These are phyloP conservation scores for Cytauxzoon felis DNA, from an alignment of 169 alveolate genomes.

Conservation along the genomic window DNA sequence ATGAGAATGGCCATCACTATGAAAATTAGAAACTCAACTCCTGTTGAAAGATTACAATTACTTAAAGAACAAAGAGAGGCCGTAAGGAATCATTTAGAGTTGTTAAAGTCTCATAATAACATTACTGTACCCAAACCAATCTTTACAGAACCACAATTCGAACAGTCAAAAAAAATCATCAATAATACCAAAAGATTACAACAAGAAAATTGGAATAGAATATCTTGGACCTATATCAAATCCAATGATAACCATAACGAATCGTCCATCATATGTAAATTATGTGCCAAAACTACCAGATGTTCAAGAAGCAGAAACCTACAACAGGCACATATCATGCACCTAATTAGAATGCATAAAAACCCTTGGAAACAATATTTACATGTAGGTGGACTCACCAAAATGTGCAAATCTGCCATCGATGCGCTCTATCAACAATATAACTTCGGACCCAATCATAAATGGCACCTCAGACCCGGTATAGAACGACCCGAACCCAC, in stretches of 20 bases:
- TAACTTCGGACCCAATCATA: constrained; percentile 26
- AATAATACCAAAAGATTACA: constrained; percentile 38
- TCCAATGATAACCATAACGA: constrained; percentile 27
- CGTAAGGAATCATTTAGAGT: constrained; percentile 57
- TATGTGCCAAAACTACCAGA: constrained; percentile 60
- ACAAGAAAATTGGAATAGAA: constrained; percentile 53
- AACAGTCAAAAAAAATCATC: constrained; percentile 10
- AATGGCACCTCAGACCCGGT: constrained; percentile 62
- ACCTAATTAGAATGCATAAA: constrained; percentile 62
- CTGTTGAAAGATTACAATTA: constrained; percentile 65
- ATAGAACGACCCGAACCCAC: constrained; percentile 52
- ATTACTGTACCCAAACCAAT: background rate
- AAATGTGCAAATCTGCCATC: constrained; percentile 61
- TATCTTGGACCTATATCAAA: constrained; percentile 56
- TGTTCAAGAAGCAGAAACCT: constrained; percentile 62
- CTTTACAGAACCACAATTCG: background rate
- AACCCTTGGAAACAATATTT: constrained; percentile 65
- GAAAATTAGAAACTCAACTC: constrained; percentile 71
- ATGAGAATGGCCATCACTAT: constrained; percentile 75
- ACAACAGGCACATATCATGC: constrained; percentile 63
- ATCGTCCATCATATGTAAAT: constrained; percentile 48
- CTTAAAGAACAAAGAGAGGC: constrained; percentile 75
- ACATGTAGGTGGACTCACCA: constrained; percentile 58
- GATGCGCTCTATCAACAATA: constrained; percentile 54
- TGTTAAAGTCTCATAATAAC: constrained; percentile 18